A percentile compares a stretch with the other conserved stretches of the same genome.
These are phyloP conservation scores for Colletotrichum nymphaeae DNA, from an alignment of 2,329 filamentous ascomycete genomes.

Conservation along the genomic window DNA sequence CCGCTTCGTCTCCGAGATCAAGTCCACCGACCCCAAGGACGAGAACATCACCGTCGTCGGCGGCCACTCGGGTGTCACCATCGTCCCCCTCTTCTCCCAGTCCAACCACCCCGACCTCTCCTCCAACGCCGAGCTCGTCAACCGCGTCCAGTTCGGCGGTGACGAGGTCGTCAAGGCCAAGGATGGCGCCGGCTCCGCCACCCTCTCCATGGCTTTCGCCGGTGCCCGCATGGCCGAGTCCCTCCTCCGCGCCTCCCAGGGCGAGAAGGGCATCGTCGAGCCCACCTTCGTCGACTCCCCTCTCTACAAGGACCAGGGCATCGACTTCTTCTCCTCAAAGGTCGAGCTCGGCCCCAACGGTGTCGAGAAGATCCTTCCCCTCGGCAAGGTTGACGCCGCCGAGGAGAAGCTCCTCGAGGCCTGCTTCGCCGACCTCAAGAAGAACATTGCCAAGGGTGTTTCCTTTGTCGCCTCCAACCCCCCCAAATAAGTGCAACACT, in stretches of 20 bases:
- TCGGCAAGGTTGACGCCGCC: constrained; percentile 85
- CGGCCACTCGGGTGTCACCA: constrained; percentile 97
- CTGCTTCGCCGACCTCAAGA: constrained; percentile 85
- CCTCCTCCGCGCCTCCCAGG: constrained; percentile 90
- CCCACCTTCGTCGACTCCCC: constrained; percentile 97
- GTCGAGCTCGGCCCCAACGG: constrained; percentile 97
- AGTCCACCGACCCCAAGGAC: constrained; percentile 87
- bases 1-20: constrained; percentile 96
- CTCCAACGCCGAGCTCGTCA: constrained; percentile 83
- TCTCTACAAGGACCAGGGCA: constrained; percentile 97
- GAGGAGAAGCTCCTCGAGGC: constrained; percentile 93
- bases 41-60: constrained; percentile 97
- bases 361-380: constrained; percentile 90
- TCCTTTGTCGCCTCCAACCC: constrained; percentile 70
- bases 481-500: constrained; percentile 60
- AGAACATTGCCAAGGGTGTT: constrained; percentile 95
- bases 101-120: constrained; percentile 86
- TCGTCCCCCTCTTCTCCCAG: constrained; percentile 97
- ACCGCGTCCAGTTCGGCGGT: constrained; percentile 98
- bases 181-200: constrained; percentile 96
- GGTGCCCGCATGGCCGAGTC: constrained; percentile 88
- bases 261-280: constrained; percentile 95
- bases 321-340: constrained; percentile 96
- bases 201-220: constrained; percentile 98
- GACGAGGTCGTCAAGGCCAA: constrained; percentile 99